Percentiles rank a stretch among this genome's conserved stretches.
These are phyloP conservation scores for Dalbergia cultrata DNA, from an alignment of 306 rosid genomes.

Conservation along the genomic window DNA sequence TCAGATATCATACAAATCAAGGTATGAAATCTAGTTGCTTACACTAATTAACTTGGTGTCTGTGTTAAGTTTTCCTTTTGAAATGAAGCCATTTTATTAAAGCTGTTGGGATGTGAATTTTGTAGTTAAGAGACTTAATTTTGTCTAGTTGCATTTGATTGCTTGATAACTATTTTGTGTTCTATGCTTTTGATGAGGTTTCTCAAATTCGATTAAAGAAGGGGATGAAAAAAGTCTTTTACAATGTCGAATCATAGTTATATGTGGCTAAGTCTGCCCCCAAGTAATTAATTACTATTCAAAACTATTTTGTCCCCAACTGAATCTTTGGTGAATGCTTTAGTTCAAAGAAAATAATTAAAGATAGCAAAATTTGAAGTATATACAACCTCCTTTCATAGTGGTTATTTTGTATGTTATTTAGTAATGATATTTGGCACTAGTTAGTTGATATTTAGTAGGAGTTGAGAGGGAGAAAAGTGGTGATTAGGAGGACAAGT, in stretches of 20 bases:
- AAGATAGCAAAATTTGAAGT: too few species aligned
- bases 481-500: too few species aligned
- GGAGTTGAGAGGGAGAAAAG: too few species aligned
- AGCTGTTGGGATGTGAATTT: neutral
- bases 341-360: too few species aligned
- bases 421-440: too few species aligned
- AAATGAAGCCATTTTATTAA: slow-evolving; percentile 14
- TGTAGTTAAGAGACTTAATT: neutral
- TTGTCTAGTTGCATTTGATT: slow-evolving; percentile 15
- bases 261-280: slow-evolving; percentile 23
- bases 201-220: slow-evolving; percentile 76
- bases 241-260: slow-evolving; percentile 59
- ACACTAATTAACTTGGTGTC: neutral
- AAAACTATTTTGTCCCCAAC: too few species aligned
- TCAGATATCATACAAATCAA: slow-evolving; percentile 65
- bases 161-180: slow-evolving; percentile 8
- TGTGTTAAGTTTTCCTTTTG: slow-evolving; percentile 6
- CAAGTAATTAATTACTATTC: slow-evolving; percentile 27
- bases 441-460: too few species aligned
- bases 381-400: too few species aligned
- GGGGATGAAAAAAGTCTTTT: slow-evolving; percentile 72
- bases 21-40: slow-evolving; percentile 53
- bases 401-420: too few species aligned
- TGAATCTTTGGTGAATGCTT: too few species aligned
- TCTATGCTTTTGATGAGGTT: slow-evolving; percentile 57